Percentiles rank a stretch among this genome's conserved stretches.
These are phyloP conservation scores for Aspergillus conjunctus DNA, from an alignment of 495 filamentous ascomycete genomes.

Conservation along the genomic window DNA sequence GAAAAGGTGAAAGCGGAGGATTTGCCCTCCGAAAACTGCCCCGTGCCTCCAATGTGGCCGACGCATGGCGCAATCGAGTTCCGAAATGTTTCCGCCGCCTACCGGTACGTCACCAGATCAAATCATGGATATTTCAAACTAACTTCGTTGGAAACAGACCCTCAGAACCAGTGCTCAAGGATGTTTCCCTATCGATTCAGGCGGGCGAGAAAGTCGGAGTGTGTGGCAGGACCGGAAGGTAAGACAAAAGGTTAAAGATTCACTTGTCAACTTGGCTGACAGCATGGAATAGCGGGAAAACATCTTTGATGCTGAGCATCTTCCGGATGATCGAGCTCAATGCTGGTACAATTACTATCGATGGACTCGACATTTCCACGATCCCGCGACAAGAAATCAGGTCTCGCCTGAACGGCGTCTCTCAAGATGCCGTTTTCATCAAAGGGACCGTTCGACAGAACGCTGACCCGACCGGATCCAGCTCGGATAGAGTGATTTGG, in stretches of 20 bases:
- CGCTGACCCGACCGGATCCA: conserved; percentile 38
- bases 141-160: conserved; percentile 21
- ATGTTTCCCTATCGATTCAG: conserved; percentile 52
- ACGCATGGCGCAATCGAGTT: conserved; percentile 54
- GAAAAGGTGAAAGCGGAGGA: conserved; percentile 51
- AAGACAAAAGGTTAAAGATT: too few relatives aligned
- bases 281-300: conserved; percentile 39
- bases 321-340: conserved; percentile 45
- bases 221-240: conserved; percentile 50
- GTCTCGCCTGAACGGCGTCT: conserved; percentile 39
- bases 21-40: conserved; percentile 40
- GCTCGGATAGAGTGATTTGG: conserved; percentile 33
- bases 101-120: conserved; percentile 47
- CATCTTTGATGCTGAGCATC: conserved; percentile 42
- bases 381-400: conserved; percentile 36
- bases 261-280: too few relatives aligned
- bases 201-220: conserved; percentile 62
- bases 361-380: conserved; percentile 43
- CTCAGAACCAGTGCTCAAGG: conserved; percentile 46
- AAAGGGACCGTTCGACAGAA: conserved; percentile 51
- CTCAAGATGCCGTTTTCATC: conserved; percentile 57
- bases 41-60: conserved; percentile 52
- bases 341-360: conserved; percentile 39
- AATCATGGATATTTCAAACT: too few relatives aligned
- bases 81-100: conserved; percentile 42